Evolutionary conservation across 257 asterid genomes (phyloP).

Genomic region (Solanum etuberosum): DNA sequence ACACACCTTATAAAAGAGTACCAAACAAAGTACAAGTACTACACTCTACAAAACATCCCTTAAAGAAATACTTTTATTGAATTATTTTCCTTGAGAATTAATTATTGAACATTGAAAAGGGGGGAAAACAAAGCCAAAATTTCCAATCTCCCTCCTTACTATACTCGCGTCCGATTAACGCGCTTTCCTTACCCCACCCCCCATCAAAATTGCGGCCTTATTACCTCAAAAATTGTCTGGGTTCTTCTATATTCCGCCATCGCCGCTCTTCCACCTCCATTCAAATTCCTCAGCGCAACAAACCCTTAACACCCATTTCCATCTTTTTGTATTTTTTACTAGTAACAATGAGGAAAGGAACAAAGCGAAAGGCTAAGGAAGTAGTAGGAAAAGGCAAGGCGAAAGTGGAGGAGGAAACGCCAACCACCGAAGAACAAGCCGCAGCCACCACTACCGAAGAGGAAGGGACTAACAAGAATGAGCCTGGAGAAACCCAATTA

Average conservation of each 20-base stretch:
- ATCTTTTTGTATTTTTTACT: not conserved
- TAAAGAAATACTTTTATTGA: not conserved
- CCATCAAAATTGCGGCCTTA: not conserved
- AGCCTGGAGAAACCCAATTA: constrained; percentile 6
- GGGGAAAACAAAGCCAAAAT: not conserved
- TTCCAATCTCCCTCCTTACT: not conserved
- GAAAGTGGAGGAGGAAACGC: constrained; percentile 1
- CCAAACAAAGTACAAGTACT: not conserved
- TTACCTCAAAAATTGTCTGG: not conserved
- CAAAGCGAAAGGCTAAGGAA: constrained; percentile 50
- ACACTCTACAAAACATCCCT: no score
- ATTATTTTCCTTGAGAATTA: not conserved
- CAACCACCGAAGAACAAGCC: not conserved
- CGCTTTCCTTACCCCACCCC: not conserved
- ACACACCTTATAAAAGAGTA: not conserved
- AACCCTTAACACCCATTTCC: not conserved
- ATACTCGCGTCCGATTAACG: not conserved
- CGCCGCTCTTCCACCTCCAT: constrained; percentile 14
- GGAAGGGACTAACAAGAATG: constrained; percentile 2
- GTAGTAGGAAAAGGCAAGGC: constrained; percentile 1
- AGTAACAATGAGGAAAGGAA: constrained; percentile 43
- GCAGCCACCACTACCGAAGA: not conserved
- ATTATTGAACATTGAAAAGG: not conserved
- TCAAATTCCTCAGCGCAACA: constrained; percentile 24
- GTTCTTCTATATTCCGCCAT: constrained; percentile 17